Base-by-base conservation (phyloP, 192 early-diverging fungal genomes). In the Funneliformis mosseae region DNA sequence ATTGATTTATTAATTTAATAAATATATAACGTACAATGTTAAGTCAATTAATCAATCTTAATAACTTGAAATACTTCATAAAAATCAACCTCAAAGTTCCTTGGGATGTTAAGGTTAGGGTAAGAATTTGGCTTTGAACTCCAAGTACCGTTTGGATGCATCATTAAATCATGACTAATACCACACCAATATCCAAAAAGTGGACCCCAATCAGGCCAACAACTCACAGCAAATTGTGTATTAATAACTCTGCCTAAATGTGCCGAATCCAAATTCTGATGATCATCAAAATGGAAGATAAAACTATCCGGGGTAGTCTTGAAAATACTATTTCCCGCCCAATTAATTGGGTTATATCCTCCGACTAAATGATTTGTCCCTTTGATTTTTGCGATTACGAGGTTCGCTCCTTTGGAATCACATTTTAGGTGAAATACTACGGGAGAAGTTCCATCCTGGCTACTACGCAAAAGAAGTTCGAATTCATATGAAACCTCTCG, bases 321-420 rank as follows among this genome's bases (percentile, higher is more conserved):
- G 66, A 39, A 68, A 27, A 68, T 33, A 33, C 33, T 33, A 3
- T 33, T 33, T 33, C 33, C 33, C 3, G 33, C 21, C 66, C 66
- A 68, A 33, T 68, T 27, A 16, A 68, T 6, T 27, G 66, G 66
- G 25, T 68, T 68, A 28, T 68, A 68, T n/a, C 66, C 66, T 6
- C 66, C 66, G 21, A 68, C 38, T 33, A 68, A 11, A 18, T 68
- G 14, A 12, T 39, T 39, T 39, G 66, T 33, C 14, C 38, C 38
- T 28, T 21, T 27, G 14, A 39, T 39, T 68, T 68, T 68, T 28
- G 38, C 66, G 25, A 39, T 2, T 68, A 68, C 25, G 14, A 68
- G 27, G 5, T 3, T 68, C 25, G 66, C 12, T 4, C 9, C 25
- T 68, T 68, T 68, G 12, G 25, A 3, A 68, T 68, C 66, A 39